Evolutionary conservation across 148 eudicot species (phyloP).

Genomic region (Mesembryanthemum crystallinum): DNA sequence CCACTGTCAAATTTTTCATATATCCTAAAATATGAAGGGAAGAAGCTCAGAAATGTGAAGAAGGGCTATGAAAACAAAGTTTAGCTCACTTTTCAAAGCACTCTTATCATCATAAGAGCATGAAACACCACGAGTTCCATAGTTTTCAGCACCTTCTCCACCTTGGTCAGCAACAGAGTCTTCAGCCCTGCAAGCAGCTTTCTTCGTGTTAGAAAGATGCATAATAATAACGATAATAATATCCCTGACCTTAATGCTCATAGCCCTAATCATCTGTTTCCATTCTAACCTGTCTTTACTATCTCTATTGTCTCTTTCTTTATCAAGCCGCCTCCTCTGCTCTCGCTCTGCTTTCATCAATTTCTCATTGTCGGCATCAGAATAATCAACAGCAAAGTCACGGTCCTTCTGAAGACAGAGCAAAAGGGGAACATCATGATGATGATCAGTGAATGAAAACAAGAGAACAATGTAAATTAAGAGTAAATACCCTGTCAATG

Average conservation of each 20-base stretch:
- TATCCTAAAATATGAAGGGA: background rate
- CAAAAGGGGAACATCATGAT: constrained; percentile 15
- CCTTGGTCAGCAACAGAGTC: constrained; percentile 37
- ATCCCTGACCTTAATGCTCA: constrained; percentile 44
- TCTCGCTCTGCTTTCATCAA: constrained; percentile 65
- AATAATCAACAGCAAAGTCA: constrained; percentile 63
- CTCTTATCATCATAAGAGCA: constrained; percentile 67
- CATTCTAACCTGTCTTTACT: constrained; percentile 42
- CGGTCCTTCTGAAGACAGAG: constrained; percentile 38
- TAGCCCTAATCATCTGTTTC: constrained; percentile 39
- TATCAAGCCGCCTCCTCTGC: constrained; percentile 67
- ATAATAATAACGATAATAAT: constrained; percentile 32
- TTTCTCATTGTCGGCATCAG: constrained; percentile 73
- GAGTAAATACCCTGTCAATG: constrained; percentile 50
- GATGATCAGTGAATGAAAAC: background rate
- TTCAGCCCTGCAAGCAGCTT: constrained; percentile 54
- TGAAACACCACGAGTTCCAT: constrained; percentile 24
- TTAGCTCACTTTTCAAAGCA: constrained; percentile 63
- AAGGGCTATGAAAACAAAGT: background rate
- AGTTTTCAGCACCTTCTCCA: constrained; percentile 35
- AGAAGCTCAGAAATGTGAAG: background rate
- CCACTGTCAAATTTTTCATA: background rate
- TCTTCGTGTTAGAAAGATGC: constrained; percentile 47
- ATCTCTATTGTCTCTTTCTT: constrained; percentile 61
- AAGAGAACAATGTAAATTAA: background rate